These are phyloP conservation scores for Phaffia tasmanica DNA, from an alignment of 768 basidiomycete genomes.

Conservation along the genomic window DNA sequence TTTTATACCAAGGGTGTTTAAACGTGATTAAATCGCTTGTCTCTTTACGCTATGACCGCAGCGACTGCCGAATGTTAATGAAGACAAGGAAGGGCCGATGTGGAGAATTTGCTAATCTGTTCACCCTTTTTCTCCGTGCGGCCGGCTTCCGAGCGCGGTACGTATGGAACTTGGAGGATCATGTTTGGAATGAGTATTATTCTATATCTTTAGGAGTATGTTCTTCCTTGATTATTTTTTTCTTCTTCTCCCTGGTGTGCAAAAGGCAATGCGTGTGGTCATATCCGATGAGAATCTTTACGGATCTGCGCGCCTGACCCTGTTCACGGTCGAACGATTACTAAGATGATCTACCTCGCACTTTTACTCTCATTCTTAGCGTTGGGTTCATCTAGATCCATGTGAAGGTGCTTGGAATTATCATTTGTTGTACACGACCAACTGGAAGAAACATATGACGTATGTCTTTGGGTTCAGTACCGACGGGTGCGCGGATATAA, in stretches of 20 bases:
- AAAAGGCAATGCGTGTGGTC: background rate
- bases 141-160: slow-evolving; percentile 32
- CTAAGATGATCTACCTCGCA: background rate
- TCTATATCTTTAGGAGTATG: slow-evolving; percentile 27
- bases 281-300: too few species aligned
- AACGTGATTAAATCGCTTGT: background rate
- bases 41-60: slow-evolving; percentile 17
- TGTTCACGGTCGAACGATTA: too few species aligned
- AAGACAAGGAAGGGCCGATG: slow-evolving; percentile 37
- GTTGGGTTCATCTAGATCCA: slow-evolving; percentile 43
- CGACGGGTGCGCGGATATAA: slow-evolving; percentile 33
- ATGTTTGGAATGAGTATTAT: slow-evolving; percentile 42
- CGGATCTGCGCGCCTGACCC: too few species aligned
- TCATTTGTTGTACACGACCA: slow-evolving; percentile 39
- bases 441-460: slow-evolving; percentile 42
- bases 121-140: slow-evolving; percentile 38
- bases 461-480: slow-evolving; percentile 33
- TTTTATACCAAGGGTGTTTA: background rate
- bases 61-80: slow-evolving; percentile 34
- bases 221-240: background rate
- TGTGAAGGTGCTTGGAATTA: slow-evolving; percentile 39
- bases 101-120: slow-evolving; percentile 40
- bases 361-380: background rate
- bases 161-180: slow-evolving; percentile 40
- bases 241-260: background rate